Evolutionary conservation across 129 eudicot species (phyloP).

Genomic region (Lonicera japonica): DNA sequence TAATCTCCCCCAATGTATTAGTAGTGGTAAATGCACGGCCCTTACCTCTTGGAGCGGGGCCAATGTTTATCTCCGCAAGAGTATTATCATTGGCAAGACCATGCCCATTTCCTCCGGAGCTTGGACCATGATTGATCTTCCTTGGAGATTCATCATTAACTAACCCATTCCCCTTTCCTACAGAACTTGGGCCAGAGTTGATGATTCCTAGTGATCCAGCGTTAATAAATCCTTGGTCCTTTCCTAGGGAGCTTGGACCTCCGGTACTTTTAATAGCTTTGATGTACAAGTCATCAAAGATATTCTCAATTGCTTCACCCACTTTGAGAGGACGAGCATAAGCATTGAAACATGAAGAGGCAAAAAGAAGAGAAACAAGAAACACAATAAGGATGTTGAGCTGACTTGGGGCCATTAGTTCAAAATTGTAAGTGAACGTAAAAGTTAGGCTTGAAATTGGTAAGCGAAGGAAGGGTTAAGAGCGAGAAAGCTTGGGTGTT

Average conservation of each 20-base stretch:
- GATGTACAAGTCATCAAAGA: constrained; percentile 14
- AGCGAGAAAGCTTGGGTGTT: neutral
- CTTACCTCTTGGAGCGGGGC: neutral
- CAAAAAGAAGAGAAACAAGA: constrained; percentile 13
- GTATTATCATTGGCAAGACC: neutral
- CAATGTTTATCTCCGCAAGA: neutral
- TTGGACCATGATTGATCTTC: neutral
- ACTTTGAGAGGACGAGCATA: constrained; percentile 40
- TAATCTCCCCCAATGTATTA: neutral
- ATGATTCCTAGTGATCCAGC: constrained; percentile 20
- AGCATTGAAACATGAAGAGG: neutral
- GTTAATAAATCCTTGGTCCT: constrained; percentile 17
- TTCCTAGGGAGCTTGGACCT: constrained; percentile 29
- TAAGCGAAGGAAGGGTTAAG: neutral
- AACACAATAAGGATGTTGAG: constrained; percentile 7
- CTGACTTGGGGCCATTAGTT: constrained; percentile 27
- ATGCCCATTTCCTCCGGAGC: constrained; percentile 3
- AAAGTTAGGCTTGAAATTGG: neutral
- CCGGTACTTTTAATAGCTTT: constrained; percentile 31
- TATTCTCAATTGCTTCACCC: constrained; percentile 5
- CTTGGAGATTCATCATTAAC: neutral
- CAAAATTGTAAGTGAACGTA: neutral
- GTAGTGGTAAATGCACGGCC: neutral
- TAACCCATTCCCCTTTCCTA: neutral
- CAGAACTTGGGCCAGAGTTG: constrained; percentile 22